Base-by-base conservation (phyloP, 352 stramenopile species). In the Phytophthora pisi region DNA sequence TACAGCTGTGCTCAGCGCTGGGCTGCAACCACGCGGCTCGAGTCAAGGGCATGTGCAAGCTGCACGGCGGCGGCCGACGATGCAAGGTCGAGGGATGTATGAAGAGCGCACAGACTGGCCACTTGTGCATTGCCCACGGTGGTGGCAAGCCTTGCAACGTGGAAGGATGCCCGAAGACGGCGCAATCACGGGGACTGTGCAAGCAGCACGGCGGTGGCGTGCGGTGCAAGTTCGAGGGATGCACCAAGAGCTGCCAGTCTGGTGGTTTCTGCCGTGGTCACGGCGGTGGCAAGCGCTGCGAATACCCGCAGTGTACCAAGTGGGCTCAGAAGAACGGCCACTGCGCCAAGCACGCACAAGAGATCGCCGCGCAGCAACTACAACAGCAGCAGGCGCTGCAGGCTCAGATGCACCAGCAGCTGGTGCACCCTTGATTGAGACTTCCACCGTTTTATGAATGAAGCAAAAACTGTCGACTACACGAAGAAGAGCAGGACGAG, bases 81-180 rank as follows among this genome's bases (percentile, higher is more conserved):
- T 96, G 88, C 80, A 96, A 94, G 65, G 86, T 94, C 30, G 88
- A 96, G 45, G 88, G 88, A 24, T 96, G 88, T 66, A 96, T 93
- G 88, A 94, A 94, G 70, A 93, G 83, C 62, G 85, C 86, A 24
- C 88, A 96, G 64, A 95, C 85, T 15, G 88, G 88, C 20, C 85
- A 93, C 52, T 61, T 96, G 46, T 96, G 88, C 57, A 96, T 95
- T 61, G 84, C 85, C 4, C 88, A 96, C 64, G 88, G 88, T 59
- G 88, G 88, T 16, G 88, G 88, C 54, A 94, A 94, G 63, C 86
- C 83, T 8, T 96, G 88, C 74, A 91, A 89, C 47, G 83, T 95
- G 2, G 86, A 96, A 38, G 86, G 86, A 23, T 96, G 88, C 52
- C 83, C 85, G 0, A 96, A 96, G 79, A 93, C 86, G 6, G 88